phyloP scores from a whole-genome alignment of 208 protist species.

The Wallacemonas sp. region DNA sequence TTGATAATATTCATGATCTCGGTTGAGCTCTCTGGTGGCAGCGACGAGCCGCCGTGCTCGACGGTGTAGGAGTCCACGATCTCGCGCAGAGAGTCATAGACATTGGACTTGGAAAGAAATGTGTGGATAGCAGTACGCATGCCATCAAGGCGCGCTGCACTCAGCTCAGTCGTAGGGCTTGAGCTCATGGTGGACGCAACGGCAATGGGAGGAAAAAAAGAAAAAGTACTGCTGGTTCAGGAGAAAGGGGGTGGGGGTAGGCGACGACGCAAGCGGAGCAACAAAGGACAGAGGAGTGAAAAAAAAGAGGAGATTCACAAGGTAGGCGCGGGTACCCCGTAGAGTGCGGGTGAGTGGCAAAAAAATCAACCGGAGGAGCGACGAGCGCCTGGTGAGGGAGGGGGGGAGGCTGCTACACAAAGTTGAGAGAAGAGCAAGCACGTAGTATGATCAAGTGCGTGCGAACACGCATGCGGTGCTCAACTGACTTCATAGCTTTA shows the following conservation, averaged over 20 bases:
- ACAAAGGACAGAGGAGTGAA: no score
- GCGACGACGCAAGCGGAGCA: no score
- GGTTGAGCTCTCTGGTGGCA: slow-evolving; percentile 38
- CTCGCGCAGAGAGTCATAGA: slow-evolving; percentile 88
- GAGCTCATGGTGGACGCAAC: slow-evolving; percentile 16
- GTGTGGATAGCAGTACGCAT: slow-evolving; percentile 82
- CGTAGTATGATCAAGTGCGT: no score
- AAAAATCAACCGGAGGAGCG: no score
- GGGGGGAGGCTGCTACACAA: no score
- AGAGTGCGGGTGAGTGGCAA: no score
- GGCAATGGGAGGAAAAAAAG: slow-evolving; percentile 1
- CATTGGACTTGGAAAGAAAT: slow-evolving; percentile 79
- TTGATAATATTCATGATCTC: slow-evolving; percentile 85
- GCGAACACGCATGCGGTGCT: no score
- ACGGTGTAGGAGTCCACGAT: slow-evolving; percentile 88
- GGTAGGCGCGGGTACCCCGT: no score
- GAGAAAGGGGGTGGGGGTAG: not conserved
- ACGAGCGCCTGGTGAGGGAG: no score
- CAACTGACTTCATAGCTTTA: no score
- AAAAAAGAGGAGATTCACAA: no score
- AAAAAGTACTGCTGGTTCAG: not conserved
- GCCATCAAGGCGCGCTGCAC: slow-evolving; percentile 54
- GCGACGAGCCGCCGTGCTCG: slow-evolving; percentile 45
- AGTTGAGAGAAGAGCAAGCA: no score
- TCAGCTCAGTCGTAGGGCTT: slow-evolving; percentile 21